phyloP scores from a whole-genome alignment of 2,329 filamentous ascomycete genomes.

The Fusarium protoensiforme region DNA sequence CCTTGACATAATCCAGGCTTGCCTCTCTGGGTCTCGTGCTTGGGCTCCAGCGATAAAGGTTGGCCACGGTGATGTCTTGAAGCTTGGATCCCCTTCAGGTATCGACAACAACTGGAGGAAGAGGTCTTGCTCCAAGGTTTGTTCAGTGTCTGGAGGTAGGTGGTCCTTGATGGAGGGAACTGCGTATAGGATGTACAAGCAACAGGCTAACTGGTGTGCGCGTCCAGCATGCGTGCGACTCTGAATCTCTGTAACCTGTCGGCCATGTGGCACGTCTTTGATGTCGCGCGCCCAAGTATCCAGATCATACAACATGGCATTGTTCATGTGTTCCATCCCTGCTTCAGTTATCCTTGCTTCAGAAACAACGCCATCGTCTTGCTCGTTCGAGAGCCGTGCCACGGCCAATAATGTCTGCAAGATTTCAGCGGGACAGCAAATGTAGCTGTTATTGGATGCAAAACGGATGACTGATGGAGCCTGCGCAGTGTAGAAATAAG shows the following conservation, averaged over 20 bases:
- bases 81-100: slow-evolving; percentile 9
- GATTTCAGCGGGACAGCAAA: slow-evolving; percentile 14
- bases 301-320: slow-evolving; percentile 8
- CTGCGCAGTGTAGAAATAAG: background rate
- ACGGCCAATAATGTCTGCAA: slow-evolving; percentile 1
- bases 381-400: background rate
- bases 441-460: slow-evolving; percentile 13
- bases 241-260: slow-evolving; percentile 5
- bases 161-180: background rate
- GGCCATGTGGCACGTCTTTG: slow-evolving; percentile 1
- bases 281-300: slow-evolving; percentile 2
- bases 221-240: slow-evolving; percentile 12
- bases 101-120: background rate
- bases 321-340: background rate
- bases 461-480: slow-evolving; percentile 9
- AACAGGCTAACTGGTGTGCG: slow-evolving; percentile 11
- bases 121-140: background rate
- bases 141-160: background rate
- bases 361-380: background rate
- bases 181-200: slow-evolving; percentile 10
- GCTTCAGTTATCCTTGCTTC: background rate
- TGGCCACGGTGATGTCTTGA: slow-evolving; percentile 21
- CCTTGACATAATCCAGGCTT: slow-evolving; percentile 5
- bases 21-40: background rate
- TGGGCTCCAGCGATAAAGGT: slow-evolving; percentile 15